Evolutionary conservation across 208 protist species (phyloP).

Genomic region (Trypanosoma lewisi): DNA sequence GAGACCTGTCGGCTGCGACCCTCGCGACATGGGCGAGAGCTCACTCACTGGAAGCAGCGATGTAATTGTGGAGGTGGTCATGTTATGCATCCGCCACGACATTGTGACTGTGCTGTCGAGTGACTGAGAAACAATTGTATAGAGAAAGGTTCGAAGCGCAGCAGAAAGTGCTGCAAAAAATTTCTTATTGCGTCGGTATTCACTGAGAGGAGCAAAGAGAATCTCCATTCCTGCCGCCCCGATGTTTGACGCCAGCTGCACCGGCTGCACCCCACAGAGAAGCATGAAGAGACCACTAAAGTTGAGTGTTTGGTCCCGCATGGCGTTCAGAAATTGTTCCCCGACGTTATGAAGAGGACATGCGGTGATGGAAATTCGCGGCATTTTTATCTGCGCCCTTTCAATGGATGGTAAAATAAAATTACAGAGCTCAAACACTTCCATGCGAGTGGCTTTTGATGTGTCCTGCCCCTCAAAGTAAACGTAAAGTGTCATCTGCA

Average conservation of each 20-base stretch:
- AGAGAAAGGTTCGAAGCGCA: constrained; percentile 22
- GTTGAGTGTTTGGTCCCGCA: constrained; percentile 18
- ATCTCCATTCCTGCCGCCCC: constrained; percentile 40
- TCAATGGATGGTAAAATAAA: constrained; percentile 27
- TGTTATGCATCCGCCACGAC: constrained; percentile 10
- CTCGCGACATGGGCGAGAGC: constrained; percentile 10
- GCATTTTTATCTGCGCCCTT: constrained; percentile 16
- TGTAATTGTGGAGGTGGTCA: constrained; percentile 7
- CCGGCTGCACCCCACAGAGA: constrained; percentile 56
- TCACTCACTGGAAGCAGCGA: constrained; percentile 5
- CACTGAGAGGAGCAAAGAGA: constrained; percentile 45
- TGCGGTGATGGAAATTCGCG: constrained; percentile 16
- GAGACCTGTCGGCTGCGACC: constrained; percentile 22
- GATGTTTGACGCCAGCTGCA: constrained; percentile 46
- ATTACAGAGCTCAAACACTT: constrained; percentile 29
- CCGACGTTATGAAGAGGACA: constrained; percentile 15
- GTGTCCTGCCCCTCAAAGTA: constrained; percentile 38
- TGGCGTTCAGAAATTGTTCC: constrained; percentile 3
- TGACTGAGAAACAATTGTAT: constrained; percentile 17
- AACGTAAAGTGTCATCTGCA: constrained; percentile 48
- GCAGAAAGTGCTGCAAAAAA: constrained; percentile 27
- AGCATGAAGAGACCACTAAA: constrained; percentile 21
- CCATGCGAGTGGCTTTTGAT: neutral
- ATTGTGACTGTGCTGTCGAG: constrained; percentile 5
- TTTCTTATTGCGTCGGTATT: constrained; percentile 31